phyloP scores from a whole-genome alignment of 129 eudicot species.

The Calendula officinalis region DNA sequence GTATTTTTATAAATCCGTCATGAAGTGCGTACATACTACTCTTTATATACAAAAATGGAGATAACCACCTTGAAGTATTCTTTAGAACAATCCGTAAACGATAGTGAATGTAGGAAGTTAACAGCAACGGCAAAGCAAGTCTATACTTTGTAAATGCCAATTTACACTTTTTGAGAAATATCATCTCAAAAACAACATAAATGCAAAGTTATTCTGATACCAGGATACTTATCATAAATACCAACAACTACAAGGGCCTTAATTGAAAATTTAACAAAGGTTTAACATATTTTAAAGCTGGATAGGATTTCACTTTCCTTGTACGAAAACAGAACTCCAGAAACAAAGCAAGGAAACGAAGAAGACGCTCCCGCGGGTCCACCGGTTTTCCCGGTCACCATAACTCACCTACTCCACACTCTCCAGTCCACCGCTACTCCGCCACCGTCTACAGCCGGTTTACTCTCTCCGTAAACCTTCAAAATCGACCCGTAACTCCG shows the following conservation, averaged over 20 bases:
- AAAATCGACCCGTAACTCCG: background rate
- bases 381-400: constrained; percentile 19
- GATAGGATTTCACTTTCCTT: constrained; percentile 18
- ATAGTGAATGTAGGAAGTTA: too few species aligned
- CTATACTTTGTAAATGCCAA: too few species aligned
- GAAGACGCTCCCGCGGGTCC: constrained; percentile 19
- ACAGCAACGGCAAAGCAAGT: too few species aligned
- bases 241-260: background rate
- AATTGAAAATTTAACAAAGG: background rate
- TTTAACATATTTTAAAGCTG: background rate
- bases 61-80: too few species aligned
- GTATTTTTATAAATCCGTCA: too few species aligned
- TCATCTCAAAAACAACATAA: background rate
- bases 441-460: constrained; percentile 10
- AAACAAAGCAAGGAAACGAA: constrained; percentile 21
- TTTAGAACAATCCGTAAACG: too few species aligned
- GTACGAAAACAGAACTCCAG: constrained; percentile 20
- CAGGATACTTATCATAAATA: background rate
- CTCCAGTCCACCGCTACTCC: constrained; percentile 8
- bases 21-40: too few species aligned
- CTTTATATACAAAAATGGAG: too few species aligned
- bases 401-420: constrained; percentile 13
- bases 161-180: background rate
- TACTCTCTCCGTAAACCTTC: background rate
- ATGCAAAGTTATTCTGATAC: background rate